Percentiles rank a stretch among this genome's conserved stretches.
Evolutionary conservation across 2,329 filamentous ascomycete genomes (phyloP).

Genomic region (Exophiala oligosperma): DNA sequence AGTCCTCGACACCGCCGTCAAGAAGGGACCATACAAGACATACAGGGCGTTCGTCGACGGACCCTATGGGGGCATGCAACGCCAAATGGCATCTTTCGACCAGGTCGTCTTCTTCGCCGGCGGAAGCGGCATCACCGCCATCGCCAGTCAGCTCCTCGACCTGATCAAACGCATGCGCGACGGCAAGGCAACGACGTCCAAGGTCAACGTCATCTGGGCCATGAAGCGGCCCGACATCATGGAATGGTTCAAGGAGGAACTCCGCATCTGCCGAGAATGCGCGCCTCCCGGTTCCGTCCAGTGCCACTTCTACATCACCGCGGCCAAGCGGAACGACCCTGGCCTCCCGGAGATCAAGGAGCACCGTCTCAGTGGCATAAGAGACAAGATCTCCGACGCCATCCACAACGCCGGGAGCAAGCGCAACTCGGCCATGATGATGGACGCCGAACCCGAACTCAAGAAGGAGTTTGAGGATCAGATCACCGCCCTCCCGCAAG

Average conservation of each 20-base stretch:
- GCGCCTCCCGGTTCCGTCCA: conserved; percentile 86
- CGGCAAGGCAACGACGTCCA: conserved; percentile 87
- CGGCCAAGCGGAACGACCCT: conserved; percentile 59
- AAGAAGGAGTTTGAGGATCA: conserved; percentile 71
- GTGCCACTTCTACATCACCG: conserved; percentile 93
- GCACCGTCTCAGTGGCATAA: conserved; percentile 59
- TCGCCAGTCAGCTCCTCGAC: conserved; percentile 87
- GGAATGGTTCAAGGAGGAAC: conserved; percentile 96
- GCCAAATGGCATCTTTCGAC: conserved; percentile 87
- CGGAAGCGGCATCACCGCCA: conserved; percentile 89
- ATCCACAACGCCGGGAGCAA: conserved; percentile 85
- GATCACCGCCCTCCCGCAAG: conserved; percentile 75
- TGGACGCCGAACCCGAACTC: conserved; percentile 76
- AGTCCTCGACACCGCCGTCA: conserved; percentile 77
- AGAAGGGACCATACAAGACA: conserved; percentile 85
- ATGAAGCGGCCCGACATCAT: conserved; percentile 88
- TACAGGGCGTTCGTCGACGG: conserved; percentile 92
- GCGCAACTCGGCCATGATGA: conserved; percentile 79
- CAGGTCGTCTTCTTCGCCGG: conserved; percentile 91
- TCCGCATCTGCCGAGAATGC: conserved; percentile 85
- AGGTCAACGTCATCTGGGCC: conserved; percentile 91
- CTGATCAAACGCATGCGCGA: conserved; percentile 97
- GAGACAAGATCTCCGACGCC: conserved; percentile 84
- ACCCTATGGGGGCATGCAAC: conserved; percentile 91
- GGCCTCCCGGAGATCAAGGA: conserved; percentile 37